Evolutionary conservation across 2,329 filamentous ascomycete genomes (phyloP), one percentile per base, ranked within the genome.

Genomic region (Tolypocladium amazonense): DNA sequence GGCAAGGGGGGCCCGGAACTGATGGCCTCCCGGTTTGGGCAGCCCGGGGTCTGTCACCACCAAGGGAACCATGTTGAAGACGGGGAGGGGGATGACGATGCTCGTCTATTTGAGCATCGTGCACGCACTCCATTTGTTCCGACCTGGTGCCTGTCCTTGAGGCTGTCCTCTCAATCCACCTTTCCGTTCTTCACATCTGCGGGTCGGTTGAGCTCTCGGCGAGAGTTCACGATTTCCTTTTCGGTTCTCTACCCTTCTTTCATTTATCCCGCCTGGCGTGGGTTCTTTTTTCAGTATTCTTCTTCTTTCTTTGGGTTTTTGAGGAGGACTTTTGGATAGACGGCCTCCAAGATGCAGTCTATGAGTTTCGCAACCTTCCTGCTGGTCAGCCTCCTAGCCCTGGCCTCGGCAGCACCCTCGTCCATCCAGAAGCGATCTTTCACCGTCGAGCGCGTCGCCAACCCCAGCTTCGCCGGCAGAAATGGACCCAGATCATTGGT

Each of bases 401-500:
- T 79, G 53, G 76, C 74, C 59, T 69, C 81, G 47, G 78, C 81
- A 35, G 77, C 76, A 37, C 77, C 78, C 69, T 58, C 64, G 1
- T 37, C 64, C 69, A 66, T 81, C 11, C 69, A 77, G 63, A 83
- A 82, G 69, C 77, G 81, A 27, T 84, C 83, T 9, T 89, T 88
- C 75, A 83, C 80, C 69, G 79, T 89, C 39, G 79, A 83, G 57
- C 79, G 86, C 41, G 74, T 82, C 55, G 72, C 76, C 57, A 86
- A 85, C 65, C 74, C 74, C n/a, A 76, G 76, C 59, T 84, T 85
- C 68, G 75, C 77, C 27, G 73, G 79, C 25, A 72, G 70, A 62
- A 79, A 88, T 74, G 86, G 87, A n/a, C 76, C 80, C 0, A 72
- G 67, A 59, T 85, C 87, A 57, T 77, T 92, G 65, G 73, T 81